Evolutionary conservation across 371 early-diverging fungal genomes (phyloP), one percentile per base, ranked within the genome.

Genomic region (Apophysomyces trapeziformis): DNA sequence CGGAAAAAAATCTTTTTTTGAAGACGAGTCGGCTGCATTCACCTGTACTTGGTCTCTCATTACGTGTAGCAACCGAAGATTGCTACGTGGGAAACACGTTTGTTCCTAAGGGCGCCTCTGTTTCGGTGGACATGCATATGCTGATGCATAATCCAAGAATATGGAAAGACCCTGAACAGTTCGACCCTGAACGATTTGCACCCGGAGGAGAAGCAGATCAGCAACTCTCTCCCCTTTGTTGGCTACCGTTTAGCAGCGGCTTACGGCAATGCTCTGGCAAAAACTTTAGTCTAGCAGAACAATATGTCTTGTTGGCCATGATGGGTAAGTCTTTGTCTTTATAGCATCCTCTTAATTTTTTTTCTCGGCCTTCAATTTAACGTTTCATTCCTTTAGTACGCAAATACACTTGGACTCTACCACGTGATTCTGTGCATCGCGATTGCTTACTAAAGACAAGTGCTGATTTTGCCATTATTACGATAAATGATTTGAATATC

Each of bases 131-230:
- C 41, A 61, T 67, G 16, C 57, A 44, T 18, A 46, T 44, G 5
- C 45, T 61, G 12, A 84, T 83, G 7, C 64, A 50, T 16, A 44
- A 59, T 16, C 76, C 76, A 7, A 44, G 44, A 21, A 18, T 68
- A 5, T 76, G 73, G 73, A 45, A 70, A 13, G n/a, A 65, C 11
- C 73, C 76, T 4, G 63, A 64, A 12, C 18, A 44, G 37, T 76
- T 76, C 38, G 38, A 57, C 11, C 76, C 76, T 4, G 73, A 73
- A 39, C 68, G 76, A 18, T 76, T 68, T 46, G 57, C 58, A 14
- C 57, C 63, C 2, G 61, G 61, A 9, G 73, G 69, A 14, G 73
- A 73, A 37, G 47, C 39, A 21, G 73, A 64, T 6, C 44, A 35
- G 9, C 57, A 63, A 5, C 35, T 16, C 58, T 32, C 44, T 14